Evolutionary conservation across 306 rosid genomes (phyloP).

Genomic region (Trifolium pratense): DNA sequence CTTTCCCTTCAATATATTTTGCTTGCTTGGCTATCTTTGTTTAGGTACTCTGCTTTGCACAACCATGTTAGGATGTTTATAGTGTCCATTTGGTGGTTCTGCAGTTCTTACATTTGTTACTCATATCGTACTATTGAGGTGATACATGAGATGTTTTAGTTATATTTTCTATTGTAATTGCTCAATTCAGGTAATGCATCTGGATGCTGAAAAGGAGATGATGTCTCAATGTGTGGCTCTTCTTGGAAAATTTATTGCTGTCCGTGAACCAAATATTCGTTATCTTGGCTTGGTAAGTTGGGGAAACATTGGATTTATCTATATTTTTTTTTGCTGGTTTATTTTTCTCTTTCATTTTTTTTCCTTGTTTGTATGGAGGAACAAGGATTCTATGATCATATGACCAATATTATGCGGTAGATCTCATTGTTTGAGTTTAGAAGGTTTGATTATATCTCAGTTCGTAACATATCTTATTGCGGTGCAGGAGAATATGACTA

Average conservation of each 20-base stretch:
- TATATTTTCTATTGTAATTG: conserved; percentile 39
- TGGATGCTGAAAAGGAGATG: conserved; percentile 99
- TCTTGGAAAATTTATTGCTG: conserved; percentile 98
- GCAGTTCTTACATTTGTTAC: conserved; percentile 19
- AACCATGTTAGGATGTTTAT: conserved; percentile 30
- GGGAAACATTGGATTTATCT: conserved; percentile 20
- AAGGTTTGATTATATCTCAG: conserved; percentile 37
- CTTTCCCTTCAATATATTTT: conserved; percentile 13
- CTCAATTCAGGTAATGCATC: conserved; percentile 92
- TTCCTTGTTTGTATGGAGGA: conserved; percentile 1
- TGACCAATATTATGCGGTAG: conserved; percentile 13
- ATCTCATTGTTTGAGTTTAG: conserved; percentile 28
- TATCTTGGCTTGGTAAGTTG: conserved; percentile 94
- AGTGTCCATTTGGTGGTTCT: conserved; percentile 28
- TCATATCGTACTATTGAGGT: conserved; percentile 26
- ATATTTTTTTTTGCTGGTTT: no score
- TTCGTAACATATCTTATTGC: conserved; percentile 42
- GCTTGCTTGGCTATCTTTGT: conserved; percentile 7
- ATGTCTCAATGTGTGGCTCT: conserved; percentile 99
- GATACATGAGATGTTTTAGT: conserved; percentile 12
- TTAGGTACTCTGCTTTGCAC: conserved; percentile 25
- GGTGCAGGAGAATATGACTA: conserved; percentile 96
- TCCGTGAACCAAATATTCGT: conserved; percentile 98
- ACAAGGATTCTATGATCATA: conserved; percentile 2
- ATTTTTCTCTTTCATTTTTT: no score